Percentiles rank a stretch among this genome's conserved stretches.
These are phyloP conservation scores for Acer negundo DNA, from an alignment of 345 rosid species.

Conservation along the genomic window DNA sequence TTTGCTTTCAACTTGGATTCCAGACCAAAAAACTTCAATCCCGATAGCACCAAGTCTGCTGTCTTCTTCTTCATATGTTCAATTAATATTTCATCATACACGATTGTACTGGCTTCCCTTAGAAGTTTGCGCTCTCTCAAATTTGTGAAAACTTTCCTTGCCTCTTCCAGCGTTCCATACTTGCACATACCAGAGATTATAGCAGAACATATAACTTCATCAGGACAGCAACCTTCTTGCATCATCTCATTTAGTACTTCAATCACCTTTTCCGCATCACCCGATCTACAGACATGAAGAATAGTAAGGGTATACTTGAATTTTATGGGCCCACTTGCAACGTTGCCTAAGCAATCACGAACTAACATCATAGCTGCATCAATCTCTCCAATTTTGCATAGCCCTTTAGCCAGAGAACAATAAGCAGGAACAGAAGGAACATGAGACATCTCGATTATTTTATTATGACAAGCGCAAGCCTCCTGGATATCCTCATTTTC, in stretches of 20 bases:
- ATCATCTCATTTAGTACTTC: slow-evolving; percentile 78
- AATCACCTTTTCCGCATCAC: slow-evolving; percentile 56
- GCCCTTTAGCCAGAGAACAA: slow-evolving; percentile 64
- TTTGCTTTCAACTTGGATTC: slow-evolving; percentile 81
- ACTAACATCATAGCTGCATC: slow-evolving; percentile 83
- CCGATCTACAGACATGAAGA: slow-evolving; percentile 60
- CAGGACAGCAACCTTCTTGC: slow-evolving; percentile 57
- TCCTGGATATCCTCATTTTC: slow-evolving; percentile 55
- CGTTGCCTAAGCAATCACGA: slow-evolving; percentile 76
- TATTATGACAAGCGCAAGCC: slow-evolving; percentile 73
- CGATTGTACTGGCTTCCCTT: slow-evolving; percentile 65
- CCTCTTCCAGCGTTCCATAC: slow-evolving; percentile 77
- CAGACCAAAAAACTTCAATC: slow-evolving; percentile 83
- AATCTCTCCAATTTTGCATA: slow-evolving; percentile 77
- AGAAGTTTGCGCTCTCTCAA: slow-evolving; percentile 54
- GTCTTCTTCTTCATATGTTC: slow-evolving; percentile 85
- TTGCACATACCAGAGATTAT: slow-evolving; percentile 76
- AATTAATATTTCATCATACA: slow-evolving; percentile 74
- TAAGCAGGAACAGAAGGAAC: slow-evolving; percentile 74
- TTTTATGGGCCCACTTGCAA: slow-evolving; percentile 68
- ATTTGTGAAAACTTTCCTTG: slow-evolving; percentile 62
- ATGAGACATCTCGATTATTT: slow-evolving; percentile 66
- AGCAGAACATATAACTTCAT: slow-evolving; percentile 62
- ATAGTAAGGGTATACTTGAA: slow-evolving; percentile 70
- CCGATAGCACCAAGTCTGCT: slow-evolving; percentile 72